Conservation (phyloP, 768 basidiomycete genomes). For the Podaxis pistillaris region DNA sequence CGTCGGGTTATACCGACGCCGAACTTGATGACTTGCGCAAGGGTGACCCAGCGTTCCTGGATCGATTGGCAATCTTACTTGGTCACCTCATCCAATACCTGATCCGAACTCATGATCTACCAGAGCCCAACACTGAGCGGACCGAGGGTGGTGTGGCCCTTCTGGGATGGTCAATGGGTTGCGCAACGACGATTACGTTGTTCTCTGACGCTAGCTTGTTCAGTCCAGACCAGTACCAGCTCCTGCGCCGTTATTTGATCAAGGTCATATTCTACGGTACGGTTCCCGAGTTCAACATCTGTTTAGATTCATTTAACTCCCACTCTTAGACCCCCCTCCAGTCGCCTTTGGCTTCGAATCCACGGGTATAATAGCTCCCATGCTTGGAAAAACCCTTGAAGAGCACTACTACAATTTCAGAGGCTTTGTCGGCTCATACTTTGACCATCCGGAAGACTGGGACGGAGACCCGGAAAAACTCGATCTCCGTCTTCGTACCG, state of each 20-base stretch:
- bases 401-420: slow-evolving; percentile 23
- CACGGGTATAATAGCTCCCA: slow-evolving; percentile 20
- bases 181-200: slow-evolving; percentile 26
- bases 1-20: slow-evolving; percentile 29
- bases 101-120: slow-evolving; percentile 25
- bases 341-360: slow-evolving; percentile 27
- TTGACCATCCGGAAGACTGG: slow-evolving; percentile 22
- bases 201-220: slow-evolving; percentile 26
- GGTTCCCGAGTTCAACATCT: neutral
- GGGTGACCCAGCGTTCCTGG: slow-evolving; percentile 26
- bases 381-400: slow-evolving; percentile 23
- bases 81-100: slow-evolving; percentile 29
- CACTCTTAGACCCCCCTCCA: slow-evolving; percentile 29
- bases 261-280: slow-evolving; percentile 32
- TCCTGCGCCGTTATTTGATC: slow-evolving; percentile 29
- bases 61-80: slow-evolving; percentile 25
- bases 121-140: slow-evolving; percentile 24
- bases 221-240: slow-evolving; percentile 18
- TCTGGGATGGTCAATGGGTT: slow-evolving; percentile 40
- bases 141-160: slow-evolving; percentile 33
- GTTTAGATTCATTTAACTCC: too few relatives aligned
- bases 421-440: slow-evolving; percentile 30
- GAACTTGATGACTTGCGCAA: slow-evolving; percentile 30
- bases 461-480: slow-evolving; percentile 20
- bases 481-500: slow-evolving; percentile 21